A percentile compares a stretch with the other conserved stretches of the same genome.
phyloP scores from a whole-genome alignment of 2,329 filamentous ascomycete species.

The Zymoseptoria passerinii region DNA sequence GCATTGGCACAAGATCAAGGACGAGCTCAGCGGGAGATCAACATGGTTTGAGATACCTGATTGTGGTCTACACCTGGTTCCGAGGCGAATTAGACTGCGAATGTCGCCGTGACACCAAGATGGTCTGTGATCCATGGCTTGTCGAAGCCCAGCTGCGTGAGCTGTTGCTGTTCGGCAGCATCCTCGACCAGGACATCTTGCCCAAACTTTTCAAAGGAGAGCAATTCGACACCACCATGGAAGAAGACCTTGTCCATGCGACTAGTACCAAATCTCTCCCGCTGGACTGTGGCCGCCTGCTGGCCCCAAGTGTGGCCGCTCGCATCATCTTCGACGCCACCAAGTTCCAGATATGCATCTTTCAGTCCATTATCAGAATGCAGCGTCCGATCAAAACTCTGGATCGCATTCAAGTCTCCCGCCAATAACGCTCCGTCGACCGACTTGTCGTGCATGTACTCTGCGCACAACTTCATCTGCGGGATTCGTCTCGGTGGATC shows the following conservation, averaged over 20 bases:
- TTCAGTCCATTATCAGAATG: conserved; percentile 42
- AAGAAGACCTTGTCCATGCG: conserved; percentile 50
- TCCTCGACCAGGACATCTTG: conserved; percentile 38
- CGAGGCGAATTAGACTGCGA: conserved; percentile 1
- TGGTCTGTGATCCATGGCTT: conserved; percentile 45
- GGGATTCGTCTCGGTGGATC: conserved; percentile 42
- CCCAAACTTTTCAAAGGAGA: conserved; percentile 42
- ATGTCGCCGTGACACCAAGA: conserved; percentile 35
- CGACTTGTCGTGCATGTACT: conserved; percentile 34
- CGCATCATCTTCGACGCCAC: conserved; percentile 44
- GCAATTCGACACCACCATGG: conserved; percentile 32
- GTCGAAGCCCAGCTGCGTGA: conserved; percentile 31
- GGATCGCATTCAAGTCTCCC: conserved; percentile 52
- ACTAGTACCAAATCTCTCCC: conserved; percentile 41
- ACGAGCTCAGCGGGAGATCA: conserved; percentile 23
- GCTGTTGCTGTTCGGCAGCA: conserved; percentile 24
- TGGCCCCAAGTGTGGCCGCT: conserved; percentile 52
- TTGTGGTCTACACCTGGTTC: neutral
- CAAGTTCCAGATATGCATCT: conserved; percentile 47
- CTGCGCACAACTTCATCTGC: conserved; percentile 41
- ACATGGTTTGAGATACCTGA: conserved; percentile 21
- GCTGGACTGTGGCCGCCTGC: conserved; percentile 37
- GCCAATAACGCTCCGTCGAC: conserved; percentile 41
- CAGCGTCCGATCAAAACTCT: conserved; percentile 44
- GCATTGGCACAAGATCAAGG: conserved; percentile 24